Evolutionary conservation across 495 filamentous ascomycete genomes (phyloP), one percentile per base, ranked within the genome.

Genomic region (Penicillium soppii): DNA sequence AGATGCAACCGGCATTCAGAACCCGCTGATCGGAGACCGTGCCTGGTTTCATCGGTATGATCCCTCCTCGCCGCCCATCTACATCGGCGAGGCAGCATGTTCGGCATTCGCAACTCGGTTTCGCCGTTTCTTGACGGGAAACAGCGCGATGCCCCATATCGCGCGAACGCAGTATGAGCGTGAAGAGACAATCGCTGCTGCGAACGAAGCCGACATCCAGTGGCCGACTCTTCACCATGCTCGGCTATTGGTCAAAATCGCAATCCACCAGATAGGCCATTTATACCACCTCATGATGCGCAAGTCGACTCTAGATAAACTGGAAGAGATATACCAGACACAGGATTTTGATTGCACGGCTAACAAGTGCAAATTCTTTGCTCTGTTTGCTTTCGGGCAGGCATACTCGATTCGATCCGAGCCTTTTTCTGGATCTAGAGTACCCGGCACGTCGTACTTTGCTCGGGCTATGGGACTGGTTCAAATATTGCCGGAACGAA

Each of bases 41-140:
- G 71, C 71, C 23, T 75, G 72, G 73, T 73, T 75, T 49, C 69
- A 75, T 39, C 61, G 63, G 17, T 71, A 76, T 43, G 69, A 73
- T 44, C 63, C 72, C 1, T 69, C 72, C 0, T 66, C 67, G 37
- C 72, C 71, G n/a, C 73, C 73, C 13, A 71, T 77, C 27, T 74
- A 72, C 38, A 65, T 75, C 37, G 68, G 72, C 26, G 72, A 77
- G 58, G 74, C 71, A 20, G 72, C 72, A 21, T 74, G 72, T 35
- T 73, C 74, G 9, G 74, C 72, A 15, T 75, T 77, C 57, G 72
- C 74, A 5, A 77, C 74, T 2, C 68, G 71, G 12, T 71, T 75
- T 52, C 71, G 72, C 7, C 67, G 69, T 27, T 74, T 71, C 32
- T 47, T 77, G 19, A 72, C 71, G 12, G 70, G 68, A 0, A 67